Evolutionary conservation across 768 basidiomycete genomes (phyloP).

Genomic region (Suillus bovinus): DNA sequence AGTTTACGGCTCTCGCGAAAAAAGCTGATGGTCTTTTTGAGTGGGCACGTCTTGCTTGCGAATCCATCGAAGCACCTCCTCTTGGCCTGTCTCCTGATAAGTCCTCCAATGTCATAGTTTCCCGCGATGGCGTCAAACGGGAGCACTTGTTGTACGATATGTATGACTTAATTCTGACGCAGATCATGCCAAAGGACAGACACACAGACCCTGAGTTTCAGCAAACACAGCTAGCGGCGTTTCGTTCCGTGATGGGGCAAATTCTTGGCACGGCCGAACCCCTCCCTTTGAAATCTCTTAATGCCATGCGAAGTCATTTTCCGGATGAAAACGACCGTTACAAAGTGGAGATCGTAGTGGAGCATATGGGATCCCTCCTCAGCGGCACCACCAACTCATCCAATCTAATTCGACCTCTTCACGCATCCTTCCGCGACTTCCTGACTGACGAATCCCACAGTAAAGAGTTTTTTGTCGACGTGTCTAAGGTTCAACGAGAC

Average conservation of each 20-base stretch:
- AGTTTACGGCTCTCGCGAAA: neutral
- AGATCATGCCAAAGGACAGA: slow-evolving; percentile 6
- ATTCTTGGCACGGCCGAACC: slow-evolving; percentile 12
- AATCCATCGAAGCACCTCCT: slow-evolving; percentile 7
- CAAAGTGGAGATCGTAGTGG: slow-evolving; percentile 10
- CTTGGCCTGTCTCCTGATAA: slow-evolving; percentile 5
- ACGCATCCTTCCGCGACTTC: slow-evolving; percentile 34
- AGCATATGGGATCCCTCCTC: slow-evolving; percentile 13
- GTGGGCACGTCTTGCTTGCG: slow-evolving; percentile 15
- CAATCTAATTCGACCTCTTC: slow-evolving; percentile 20
- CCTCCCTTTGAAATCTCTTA: neutral
- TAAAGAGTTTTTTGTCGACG: slow-evolving; percentile 16
- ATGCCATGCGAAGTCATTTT: slow-evolving; percentile 5
- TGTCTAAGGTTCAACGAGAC: slow-evolving; percentile 13
- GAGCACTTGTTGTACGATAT: slow-evolving; percentile 11
- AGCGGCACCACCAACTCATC: slow-evolving; percentile 9
- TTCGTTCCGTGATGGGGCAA: slow-evolving; percentile 13
- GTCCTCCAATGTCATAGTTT: neutral
- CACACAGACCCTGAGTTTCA: neutral
- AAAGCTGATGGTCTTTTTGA: slow-evolving; percentile 14
- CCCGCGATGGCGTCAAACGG: neutral
- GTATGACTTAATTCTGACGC: slow-evolving; percentile 10
- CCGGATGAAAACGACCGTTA: slow-evolving; percentile 1
- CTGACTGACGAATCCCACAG: slow-evolving; percentile 18
- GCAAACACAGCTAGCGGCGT: neutral